Evolutionary conservation across 805 yeast genomes (phyloP), one percentile per base, ranked within the genome.

Genomic region (Dipodascopsis uninucleata): DNA sequence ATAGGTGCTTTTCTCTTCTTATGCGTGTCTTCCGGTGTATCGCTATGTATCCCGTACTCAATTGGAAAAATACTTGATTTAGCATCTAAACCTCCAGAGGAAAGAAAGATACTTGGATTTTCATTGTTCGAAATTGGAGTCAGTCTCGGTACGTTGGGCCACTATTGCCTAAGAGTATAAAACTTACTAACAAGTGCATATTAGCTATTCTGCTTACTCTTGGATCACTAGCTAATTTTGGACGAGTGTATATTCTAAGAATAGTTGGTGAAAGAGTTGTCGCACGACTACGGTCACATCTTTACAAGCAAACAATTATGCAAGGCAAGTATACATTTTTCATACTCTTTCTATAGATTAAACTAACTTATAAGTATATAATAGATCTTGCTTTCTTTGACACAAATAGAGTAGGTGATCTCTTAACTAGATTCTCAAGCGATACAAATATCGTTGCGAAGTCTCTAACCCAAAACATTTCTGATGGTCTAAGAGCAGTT

Each of bases 391-490:
- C 84, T 53, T 90, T 90, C 59, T 79, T 89, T 66, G 97, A 90
- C 60, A 78, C 79, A 25, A 88, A 93, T 47, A 77, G 88, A 53
- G 87, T 88, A 8, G 97, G 97, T 31, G 97, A 90, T 62, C 71
- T 90, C 57, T 85, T 90, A 34, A 86, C 96, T 5, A 72, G 97
- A 49, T 69, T 90, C 38, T 83, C 93, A 5, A 82, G 85, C 35
- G 97, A 90, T 62, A 84, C 96, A 1, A 86, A 88, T 22, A 79
- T 90, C 34, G 94, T 90, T 14, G 78, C 96, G 5, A 78, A 82
- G 58, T 79, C 96, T 0, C 77, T 90, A 16, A 86, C 96, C 28
- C 90, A 84, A 55, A 89, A 90, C 62, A 73, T 90, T 21, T 82
- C 93, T 44, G 97, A 90, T 61, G 97, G 97, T 10, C 72, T 88